Evolutionary conservation across 2,329 filamentous ascomycete genomes (phyloP).

Genomic region (Aurifilum marmelostoma): DNA sequence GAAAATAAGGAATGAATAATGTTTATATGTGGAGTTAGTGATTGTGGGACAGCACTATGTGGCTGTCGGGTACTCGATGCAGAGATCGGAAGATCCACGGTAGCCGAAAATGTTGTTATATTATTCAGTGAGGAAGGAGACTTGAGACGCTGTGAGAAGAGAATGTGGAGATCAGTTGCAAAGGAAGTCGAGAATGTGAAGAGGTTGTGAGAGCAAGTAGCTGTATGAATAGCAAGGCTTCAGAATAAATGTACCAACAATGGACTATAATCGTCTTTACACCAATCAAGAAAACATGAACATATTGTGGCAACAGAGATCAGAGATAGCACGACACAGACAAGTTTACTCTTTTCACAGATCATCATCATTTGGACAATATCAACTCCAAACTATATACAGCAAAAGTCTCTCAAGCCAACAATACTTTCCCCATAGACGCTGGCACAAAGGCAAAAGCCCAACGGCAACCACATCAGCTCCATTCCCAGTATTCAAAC

Average conservation of each 20-base stretch:
- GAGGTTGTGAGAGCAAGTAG: no score
- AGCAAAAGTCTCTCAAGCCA: neutral
- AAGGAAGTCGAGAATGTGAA: neutral
- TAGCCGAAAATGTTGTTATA: neutral
- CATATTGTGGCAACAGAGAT: no score
- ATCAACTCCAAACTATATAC: conserved; percentile 16
- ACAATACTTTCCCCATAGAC: neutral
- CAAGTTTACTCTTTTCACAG: neutral
- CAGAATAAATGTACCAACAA: no score
- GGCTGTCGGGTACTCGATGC: neutral
- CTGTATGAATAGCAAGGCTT: no score
- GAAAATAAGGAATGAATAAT: neutral
- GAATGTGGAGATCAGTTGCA: neutral
- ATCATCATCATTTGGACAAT: neutral
- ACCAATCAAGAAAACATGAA: no score
- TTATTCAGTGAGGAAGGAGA: neutral
- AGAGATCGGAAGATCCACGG: neutral
- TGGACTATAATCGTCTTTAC: no score
- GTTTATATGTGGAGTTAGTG: neutral
- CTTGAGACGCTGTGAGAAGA: neutral
- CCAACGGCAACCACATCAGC: neutral
- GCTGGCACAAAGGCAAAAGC: neutral
- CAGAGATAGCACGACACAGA: neutral
- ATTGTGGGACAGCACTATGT: neutral
- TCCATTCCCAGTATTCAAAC: neutral